Percentiles rank a stretch among this genome's conserved stretches.
These are phyloP conservation scores for Hypsizygus marmoreus DNA, from an alignment of 768 basidiomycete species.

Conservation along the genomic window DNA sequence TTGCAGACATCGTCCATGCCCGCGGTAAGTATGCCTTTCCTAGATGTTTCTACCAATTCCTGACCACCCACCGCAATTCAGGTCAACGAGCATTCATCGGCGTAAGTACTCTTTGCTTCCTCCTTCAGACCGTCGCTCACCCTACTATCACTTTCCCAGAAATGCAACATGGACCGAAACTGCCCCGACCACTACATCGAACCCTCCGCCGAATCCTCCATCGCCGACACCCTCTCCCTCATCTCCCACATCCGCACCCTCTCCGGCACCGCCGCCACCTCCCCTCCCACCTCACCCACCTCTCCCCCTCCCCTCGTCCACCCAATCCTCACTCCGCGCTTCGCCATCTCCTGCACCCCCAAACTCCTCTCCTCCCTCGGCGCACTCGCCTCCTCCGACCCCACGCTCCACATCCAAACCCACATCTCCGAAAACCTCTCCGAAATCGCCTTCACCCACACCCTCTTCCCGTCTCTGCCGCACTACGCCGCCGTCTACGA, in stretches of 20 bases:
- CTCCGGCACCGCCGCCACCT: conserved; percentile 29
- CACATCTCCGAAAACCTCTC: conserved; percentile 85
- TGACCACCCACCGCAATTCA: conserved; percentile 18
- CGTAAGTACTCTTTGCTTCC: conserved; percentile 43
- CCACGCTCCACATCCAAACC: conserved; percentile 80
- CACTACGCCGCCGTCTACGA: conserved; percentile 88
- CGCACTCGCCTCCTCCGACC: conserved; percentile 57
- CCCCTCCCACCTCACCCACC: conserved; percentile 24
- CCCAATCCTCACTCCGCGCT: conserved; percentile 93
- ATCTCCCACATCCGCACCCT: conserved; percentile 71
- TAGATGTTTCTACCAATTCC: not conserved
- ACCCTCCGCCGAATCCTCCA: conserved; percentile 55
- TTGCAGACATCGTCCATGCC: conserved; percentile 74
- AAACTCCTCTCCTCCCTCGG: conserved; percentile 68
- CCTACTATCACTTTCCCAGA: conserved; percentile 39
- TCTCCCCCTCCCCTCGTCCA: conserved; percentile 67
- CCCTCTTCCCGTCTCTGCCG: conserved; percentile 62
- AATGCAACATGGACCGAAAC: conserved; percentile 90
- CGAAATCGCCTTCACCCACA: conserved; percentile 68
- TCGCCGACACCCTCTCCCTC: conserved; percentile 61
- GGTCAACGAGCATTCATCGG: conserved; percentile 88
- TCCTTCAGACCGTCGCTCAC: conserved; percentile 3
- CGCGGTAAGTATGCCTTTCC: conserved; percentile 43
- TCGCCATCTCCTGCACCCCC: conserved; percentile 86
- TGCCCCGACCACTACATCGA: conserved; percentile 72